Conservation (phyloP, 305 asterid species). For the Nicotiana rustica region DNA sequence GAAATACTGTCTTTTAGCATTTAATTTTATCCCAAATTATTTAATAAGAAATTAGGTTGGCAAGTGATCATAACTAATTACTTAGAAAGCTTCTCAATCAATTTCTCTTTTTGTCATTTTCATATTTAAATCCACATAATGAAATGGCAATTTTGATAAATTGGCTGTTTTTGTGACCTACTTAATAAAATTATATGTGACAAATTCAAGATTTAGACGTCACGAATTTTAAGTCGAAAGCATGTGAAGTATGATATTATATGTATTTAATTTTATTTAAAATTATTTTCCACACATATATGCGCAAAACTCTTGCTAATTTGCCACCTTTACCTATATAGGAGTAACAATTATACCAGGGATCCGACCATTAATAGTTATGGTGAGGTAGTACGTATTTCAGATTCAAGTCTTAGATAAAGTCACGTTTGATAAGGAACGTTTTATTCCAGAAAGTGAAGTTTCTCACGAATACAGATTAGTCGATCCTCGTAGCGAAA, state of each 20-base stretch:
- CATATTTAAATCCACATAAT: neutral
- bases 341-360: too few species aligned
- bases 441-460: too few species aligned
- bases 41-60: constrained; percentile 2
- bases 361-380: too few species aligned
- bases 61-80: neutral
- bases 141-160: neutral
- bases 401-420: too few species aligned
- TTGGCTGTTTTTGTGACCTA: neutral
- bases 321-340: too few species aligned
- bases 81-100: constrained; percentile 2
- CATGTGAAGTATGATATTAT: neutral
- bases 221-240: neutral
- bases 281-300: too few species aligned
- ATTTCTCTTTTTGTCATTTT: neutral
- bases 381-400: too few species aligned
- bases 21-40: neutral
- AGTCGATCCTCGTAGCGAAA: too few species aligned
- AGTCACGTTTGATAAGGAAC: too few species aligned
- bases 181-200: neutral
- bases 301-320: neutral
- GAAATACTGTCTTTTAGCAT: neutral
- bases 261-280: too few species aligned
- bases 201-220: neutral
- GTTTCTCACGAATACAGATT: too few species aligned